Evolutionary conservation across 2,329 filamentous ascomycete genomes (phyloP).

Genomic region (Phaeosphaeriaceae sp.): DNA sequence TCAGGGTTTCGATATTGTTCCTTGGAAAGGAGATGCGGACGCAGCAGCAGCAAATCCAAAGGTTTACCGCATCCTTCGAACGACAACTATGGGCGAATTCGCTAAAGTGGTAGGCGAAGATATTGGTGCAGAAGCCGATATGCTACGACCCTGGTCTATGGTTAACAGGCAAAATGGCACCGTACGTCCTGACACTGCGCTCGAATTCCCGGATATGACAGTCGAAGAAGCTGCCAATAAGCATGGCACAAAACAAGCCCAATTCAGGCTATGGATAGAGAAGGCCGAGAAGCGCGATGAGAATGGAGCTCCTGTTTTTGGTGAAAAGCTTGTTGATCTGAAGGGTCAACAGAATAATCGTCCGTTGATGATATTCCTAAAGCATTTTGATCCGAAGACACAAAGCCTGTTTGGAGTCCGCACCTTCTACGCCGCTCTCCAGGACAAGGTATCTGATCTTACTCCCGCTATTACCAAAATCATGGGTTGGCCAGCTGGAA

Average conservation of each 20-base stretch:
- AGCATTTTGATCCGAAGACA: slow-evolving; percentile 81
- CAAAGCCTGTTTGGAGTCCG: slow-evolving; percentile 79
- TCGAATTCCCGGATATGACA: slow-evolving; percentile 76
- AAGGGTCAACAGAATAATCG: slow-evolving; percentile 59
- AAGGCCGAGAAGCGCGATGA: slow-evolving; percentile 68
- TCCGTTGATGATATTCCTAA: slow-evolving; percentile 85
- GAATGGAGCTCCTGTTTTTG: slow-evolving; percentile 76
- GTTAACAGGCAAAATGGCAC: slow-evolving; percentile 99
- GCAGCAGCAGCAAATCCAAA: slow-evolving; percentile 71
- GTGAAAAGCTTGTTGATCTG: slow-evolving; percentile 64
- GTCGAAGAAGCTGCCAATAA: slow-evolving; percentile 69
- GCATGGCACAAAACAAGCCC: slow-evolving; percentile 70
- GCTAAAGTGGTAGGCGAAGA: slow-evolving; percentile 73
- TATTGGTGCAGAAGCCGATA: slow-evolving; percentile 69
- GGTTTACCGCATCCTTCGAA: slow-evolving; percentile 73
- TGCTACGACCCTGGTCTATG: slow-evolving; percentile 91
- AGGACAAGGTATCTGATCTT: slow-evolving; percentile 87
- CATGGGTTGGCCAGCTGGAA: slow-evolving; percentile 85
- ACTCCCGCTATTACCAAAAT: slow-evolving; percentile 76
- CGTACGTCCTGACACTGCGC: slow-evolving; percentile 84
- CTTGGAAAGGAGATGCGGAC: slow-evolving; percentile 62
- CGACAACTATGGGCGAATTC: slow-evolving; percentile 79
- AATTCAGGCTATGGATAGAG: slow-evolving; percentile 87
- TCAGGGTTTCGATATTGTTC: slow-evolving; percentile 79
- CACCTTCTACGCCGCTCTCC: slow-evolving; percentile 85